These are phyloP conservation scores for Wickerhamomyces subpelliculosus DNA, from an alignment of 805 yeast genomes.

Conservation along the genomic window DNA sequence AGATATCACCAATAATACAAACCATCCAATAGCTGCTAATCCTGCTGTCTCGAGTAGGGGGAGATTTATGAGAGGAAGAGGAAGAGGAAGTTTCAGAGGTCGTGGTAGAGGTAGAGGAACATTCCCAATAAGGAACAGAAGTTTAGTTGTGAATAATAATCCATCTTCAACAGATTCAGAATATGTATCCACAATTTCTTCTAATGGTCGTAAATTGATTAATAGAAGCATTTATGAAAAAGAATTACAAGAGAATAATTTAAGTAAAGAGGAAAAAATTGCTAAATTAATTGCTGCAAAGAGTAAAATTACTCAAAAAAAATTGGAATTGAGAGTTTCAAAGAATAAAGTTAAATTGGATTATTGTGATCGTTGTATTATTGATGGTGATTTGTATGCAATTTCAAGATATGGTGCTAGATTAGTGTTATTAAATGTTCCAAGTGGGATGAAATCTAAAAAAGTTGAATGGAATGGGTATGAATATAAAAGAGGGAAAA, in stretches of 20 bases:
- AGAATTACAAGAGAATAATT: conserved; percentile 19
- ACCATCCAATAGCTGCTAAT: too few species aligned
- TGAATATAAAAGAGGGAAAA: conserved; percentile 19
- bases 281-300: conserved; percentile 16
- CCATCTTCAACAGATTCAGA: conserved; percentile 14
- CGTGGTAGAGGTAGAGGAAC: conserved; percentile 16
- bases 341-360: conserved; percentile 32
- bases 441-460: conserved; percentile 11
- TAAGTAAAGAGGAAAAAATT: conserved; percentile 18
- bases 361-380: conserved; percentile 36
- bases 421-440: conserved; percentile 31
- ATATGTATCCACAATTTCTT: conserved; percentile 26
- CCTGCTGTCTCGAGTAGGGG: too few species aligned
- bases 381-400: conserved; percentile 39
- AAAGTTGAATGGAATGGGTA: conserved; percentile 27
- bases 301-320: conserved; percentile 8
- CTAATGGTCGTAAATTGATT: conserved; percentile 33
- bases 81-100: conserved; percentile 5
- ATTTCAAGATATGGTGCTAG: conserved; percentile 32
- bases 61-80: not conserved
- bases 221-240: conserved; percentile 29
- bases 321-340: conserved; percentile 15
- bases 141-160: conserved; percentile 23
- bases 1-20: not conserved
- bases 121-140: conserved; percentile 22